Evolutionary conservation across 2,329 filamentous ascomycete genomes (phyloP).

Genomic region (Pezicula radicicola): DNA sequence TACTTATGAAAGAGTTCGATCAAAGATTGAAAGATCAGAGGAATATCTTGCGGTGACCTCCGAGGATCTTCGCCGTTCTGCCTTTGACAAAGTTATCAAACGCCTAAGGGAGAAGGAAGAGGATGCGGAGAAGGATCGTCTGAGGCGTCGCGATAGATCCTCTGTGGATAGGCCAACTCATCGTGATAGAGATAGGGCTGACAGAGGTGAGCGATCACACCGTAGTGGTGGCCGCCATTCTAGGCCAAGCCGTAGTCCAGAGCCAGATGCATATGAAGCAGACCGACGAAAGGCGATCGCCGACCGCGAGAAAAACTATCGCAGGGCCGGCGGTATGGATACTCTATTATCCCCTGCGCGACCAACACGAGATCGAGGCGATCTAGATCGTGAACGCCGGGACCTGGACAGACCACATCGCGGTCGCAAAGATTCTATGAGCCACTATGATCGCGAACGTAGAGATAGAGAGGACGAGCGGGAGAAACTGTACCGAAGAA

Average conservation of each 20-base stretch:
- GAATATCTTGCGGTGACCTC: conserved; percentile 82
- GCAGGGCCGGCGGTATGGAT: conserved; percentile 72
- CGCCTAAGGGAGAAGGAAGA: conserved; percentile 91
- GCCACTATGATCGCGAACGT: conserved; percentile 80
- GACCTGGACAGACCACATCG: conserved; percentile 38
- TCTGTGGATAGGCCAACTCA: conserved; percentile 39
- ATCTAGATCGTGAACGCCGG: conserved; percentile 39
- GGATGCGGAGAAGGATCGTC: conserved; percentile 67
- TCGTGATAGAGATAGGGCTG: conserved; percentile 48
- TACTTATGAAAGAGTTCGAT: conserved; percentile 83
- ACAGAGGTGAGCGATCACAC: conserved; percentile 57
- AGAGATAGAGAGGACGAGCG: conserved; percentile 87
- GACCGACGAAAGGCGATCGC: conserved; percentile 91
- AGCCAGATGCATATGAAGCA: conserved; percentile 90
- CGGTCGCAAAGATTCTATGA: conserved; percentile 55
- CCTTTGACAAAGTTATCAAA: conserved; percentile 89
- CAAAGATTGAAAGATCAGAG: conserved; percentile 73
- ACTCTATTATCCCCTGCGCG: conserved; percentile 46
- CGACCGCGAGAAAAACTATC: conserved; percentile 90
- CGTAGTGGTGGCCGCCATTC: conserved; percentile 52
- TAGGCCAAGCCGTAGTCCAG: conserved; percentile 80
- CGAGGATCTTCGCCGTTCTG: conserved; percentile 77
- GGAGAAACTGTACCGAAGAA: conserved; percentile 82
- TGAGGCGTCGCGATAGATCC: conserved; percentile 55
- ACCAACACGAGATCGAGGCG: conserved; percentile 12